A percentile compares a stretch with the other conserved stretches of the same genome.
These are phyloP conservation scores for Neurospora sublineolata DNA, from an alignment of 495 filamentous ascomycete species.

Conservation along the genomic window DNA sequence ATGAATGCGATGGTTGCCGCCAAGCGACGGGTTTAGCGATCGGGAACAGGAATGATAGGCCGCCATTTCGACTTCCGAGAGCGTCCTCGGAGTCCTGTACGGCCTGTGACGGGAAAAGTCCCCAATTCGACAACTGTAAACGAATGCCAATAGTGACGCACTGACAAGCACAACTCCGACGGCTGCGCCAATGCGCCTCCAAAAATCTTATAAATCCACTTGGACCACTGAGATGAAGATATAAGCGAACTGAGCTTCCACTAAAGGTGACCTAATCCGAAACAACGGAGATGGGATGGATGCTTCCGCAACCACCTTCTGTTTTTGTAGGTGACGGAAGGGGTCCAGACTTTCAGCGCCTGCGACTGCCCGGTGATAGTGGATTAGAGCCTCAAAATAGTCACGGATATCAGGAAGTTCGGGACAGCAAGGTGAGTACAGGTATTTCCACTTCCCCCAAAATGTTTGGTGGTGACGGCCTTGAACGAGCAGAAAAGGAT, in stretches of 20 bases:
- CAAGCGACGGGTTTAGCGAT: neutral
- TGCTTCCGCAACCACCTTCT: neutral
- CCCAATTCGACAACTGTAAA: neutral
- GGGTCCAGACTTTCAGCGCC: neutral
- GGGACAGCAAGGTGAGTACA: neutral
- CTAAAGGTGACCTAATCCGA: neutral
- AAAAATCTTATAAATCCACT: neutral
- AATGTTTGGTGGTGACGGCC: neutral
- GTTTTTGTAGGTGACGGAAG: neutral
- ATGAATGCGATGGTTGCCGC: neutral
- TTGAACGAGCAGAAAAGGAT: neutral
- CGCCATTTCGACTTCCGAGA: neutral
- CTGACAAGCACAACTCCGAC: neutral
- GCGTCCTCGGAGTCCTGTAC: neutral
- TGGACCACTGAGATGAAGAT: neutral
- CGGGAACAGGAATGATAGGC: neutral
- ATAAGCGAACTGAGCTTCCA: neutral
- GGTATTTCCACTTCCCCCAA: neutral
- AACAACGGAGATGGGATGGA: neutral
- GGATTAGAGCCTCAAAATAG: neutral
- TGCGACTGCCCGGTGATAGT: neutral
- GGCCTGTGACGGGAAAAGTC: neutral
- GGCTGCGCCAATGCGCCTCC: neutral
- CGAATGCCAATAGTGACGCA: neutral
- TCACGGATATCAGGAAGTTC: neutral